Evolutionary conservation across 2,329 filamentous ascomycete genomes (phyloP), one percentile per base, ranked within the genome.

Genomic region (Penicillium thymicola): DNA sequence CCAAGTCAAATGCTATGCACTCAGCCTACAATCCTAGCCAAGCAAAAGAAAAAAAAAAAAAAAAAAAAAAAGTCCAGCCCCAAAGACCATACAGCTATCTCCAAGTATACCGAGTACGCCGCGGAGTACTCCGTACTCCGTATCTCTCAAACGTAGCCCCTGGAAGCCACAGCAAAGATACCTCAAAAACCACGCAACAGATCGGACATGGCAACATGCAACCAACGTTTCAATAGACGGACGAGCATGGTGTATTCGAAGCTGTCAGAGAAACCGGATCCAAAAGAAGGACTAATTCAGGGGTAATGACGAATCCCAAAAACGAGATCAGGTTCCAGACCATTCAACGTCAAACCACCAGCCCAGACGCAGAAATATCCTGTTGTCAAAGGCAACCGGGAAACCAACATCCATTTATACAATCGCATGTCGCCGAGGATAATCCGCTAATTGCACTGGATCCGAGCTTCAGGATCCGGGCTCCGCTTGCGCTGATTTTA

Each of bases 301-400:
- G 54, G 54, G 54, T 55, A 55, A 55, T 51, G 48, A 55, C 48
- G 48, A 51, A 51, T 30, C 54, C 16, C 36, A 52, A 55, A 55
- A 55, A 55, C 41, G 36, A 55, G 54, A 52, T 37, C 46, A 47
- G 21, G 25, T 50, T 34, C 34, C 14, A 21, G 21, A 25, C 41
- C 34, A 23, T 28, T 28, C 44, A 54, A 54, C 14, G 18, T 10
- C 42, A 53, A 47, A 48, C 32, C 40, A 21, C 30, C 46, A 40
- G 48, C 25, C 38, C 38, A 46, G 47, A 46, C 21, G 48, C 27
- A 45, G 30, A 51, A 46, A 10, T 30, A 55, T 37, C 51, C 48
- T 55, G 54, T 55, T 55, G 54, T 55, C 54, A 55, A 55, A 51
- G 49, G 54, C 54, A 55, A 55, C 54, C 54, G 54, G 54, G 54